phyloP scores from a whole-genome alignment of 441 rosid genomes.

The Adansonia madagascariensis region DNA sequence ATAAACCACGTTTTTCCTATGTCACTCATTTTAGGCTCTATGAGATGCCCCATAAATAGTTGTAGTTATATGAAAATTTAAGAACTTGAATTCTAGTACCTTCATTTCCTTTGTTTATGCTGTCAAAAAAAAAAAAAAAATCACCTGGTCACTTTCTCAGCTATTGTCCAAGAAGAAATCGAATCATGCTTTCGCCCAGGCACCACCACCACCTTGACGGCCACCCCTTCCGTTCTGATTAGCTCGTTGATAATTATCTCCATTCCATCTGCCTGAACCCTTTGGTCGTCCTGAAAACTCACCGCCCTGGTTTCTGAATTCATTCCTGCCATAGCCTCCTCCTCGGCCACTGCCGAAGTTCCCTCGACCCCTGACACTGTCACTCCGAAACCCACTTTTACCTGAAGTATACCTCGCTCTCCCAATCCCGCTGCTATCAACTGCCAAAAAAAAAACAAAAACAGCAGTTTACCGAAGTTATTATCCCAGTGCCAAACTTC shows the following conservation, averaged over 20 bases:
- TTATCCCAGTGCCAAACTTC: neutral
- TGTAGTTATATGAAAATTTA: constrained; percentile 9
- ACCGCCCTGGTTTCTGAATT: constrained; percentile 60
- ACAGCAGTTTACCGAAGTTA: constrained; percentile 10
- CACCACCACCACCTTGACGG: constrained; percentile 51
- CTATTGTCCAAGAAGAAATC: constrained; percentile 28
- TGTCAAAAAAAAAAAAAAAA: constrained; percentile 33
- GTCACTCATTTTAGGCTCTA: too few species aligned
- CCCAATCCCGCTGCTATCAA: constrained; percentile 42
- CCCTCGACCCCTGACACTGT: constrained; percentile 72
- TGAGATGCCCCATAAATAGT: too few species aligned
- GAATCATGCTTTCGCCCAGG: constrained; percentile 31
- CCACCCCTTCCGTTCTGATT: constrained; percentile 64
- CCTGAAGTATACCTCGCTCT: constrained; percentile 73
- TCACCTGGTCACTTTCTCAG: constrained; percentile 24
- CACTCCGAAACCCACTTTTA: constrained; percentile 65
- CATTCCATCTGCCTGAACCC: constrained; percentile 58
- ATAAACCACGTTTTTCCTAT: too few species aligned
- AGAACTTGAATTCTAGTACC: constrained; percentile 38
- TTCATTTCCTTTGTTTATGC: constrained; percentile 36
- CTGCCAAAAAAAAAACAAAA: constrained; percentile 34
- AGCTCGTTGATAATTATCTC: constrained; percentile 59
- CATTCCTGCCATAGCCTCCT: constrained; percentile 73
- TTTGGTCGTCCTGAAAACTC: constrained; percentile 68
- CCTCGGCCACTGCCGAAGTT: constrained; percentile 65